Base-by-base conservation (phyloP, 1,284 basidiomycete genomes). In the Sanghuangporus weigelae region DNA sequence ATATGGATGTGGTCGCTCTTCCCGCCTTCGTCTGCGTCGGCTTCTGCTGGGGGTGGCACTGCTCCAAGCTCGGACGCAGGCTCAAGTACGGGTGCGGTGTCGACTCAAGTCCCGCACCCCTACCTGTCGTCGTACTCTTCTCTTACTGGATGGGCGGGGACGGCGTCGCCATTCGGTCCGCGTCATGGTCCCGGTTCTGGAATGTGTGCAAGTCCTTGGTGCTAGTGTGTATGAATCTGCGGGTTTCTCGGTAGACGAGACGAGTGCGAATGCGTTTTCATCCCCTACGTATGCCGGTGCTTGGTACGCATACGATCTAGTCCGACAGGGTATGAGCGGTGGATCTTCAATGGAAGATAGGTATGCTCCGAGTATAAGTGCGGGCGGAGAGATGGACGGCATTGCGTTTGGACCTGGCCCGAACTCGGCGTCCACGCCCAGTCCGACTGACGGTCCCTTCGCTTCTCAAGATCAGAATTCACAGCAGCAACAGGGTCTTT, bases 111-210 rank as follows among this genome's bases (percentile, higher is more conserved):
- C 40, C 16, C 7, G 6, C n/a, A 26, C 11, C 50, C 62, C 42
- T 53, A 60, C n/a, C n/a, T 66, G 6, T 63, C 61, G n/a, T 58
- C 55, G 7, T 66, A 66, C 21, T 66, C 64, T 11, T 56, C 64
- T 7, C 53, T 66, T n/a, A 56, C 57, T 7, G 64, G 56, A 10
- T 66, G 64, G 64, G 64, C 64, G 10, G 64, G 62, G 4, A 7
- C 56, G 16, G 11, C 50, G 21, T 26, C 50, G 8, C 21, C 50
- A 3, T 35, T 51, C 14, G 3, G 12, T 7, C 42, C 42, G 42
- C 12, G 42, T 44, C 42, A 3, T 5, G 50, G 6, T 23, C 23
- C 31, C 16, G 3, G n/a, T 51, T 51, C 50, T 10, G 50, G 8
- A 26, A 11, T 23, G 8, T 10, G 21, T 23, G 50, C 23, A 7